phyloP scores from a whole-genome alignment of 2,329 filamentous ascomycete genomes.

The Leptographium radiaticola region DNA sequence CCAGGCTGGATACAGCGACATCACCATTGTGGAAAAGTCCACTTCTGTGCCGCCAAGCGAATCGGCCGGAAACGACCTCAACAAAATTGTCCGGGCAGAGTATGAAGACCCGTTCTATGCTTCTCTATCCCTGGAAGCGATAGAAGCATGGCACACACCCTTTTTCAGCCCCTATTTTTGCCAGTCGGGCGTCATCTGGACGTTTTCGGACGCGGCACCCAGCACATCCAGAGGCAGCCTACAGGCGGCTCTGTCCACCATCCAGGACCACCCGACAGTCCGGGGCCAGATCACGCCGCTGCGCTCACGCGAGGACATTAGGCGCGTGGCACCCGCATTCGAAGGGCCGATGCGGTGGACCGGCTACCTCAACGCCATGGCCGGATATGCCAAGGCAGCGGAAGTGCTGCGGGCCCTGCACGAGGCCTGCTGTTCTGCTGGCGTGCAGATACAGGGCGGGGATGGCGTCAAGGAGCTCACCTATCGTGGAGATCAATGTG shows the following conservation, averaged over 20 bases:
- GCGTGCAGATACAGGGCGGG: conserved; percentile 24
- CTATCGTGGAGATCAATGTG: conserved; percentile 17
- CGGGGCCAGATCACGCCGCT: neutral
- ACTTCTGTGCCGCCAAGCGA: conserved; percentile 13
- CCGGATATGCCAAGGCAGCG: conserved; percentile 42
- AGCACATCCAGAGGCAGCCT: conserved; percentile 34
- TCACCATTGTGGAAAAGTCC: conserved; percentile 34
- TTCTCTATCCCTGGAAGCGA: conserved; percentile 38
- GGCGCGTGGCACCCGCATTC: conserved; percentile 33
- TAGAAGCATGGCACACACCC: conserved; percentile 35
- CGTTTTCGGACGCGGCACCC: conserved; percentile 32
- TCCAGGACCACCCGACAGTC: conserved; percentile 25
- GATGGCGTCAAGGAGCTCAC: conserved; percentile 18
- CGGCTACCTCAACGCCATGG: conserved; percentile 44
- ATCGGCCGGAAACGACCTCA: conserved; percentile 37
- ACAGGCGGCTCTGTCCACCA: conserved; percentile 25
- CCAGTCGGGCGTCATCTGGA: conserved; percentile 32
- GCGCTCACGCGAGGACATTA: conserved; percentile 27
- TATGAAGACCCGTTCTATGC: conserved; percentile 46
- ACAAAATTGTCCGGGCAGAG: conserved; percentile 47
- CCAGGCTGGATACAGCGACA: conserved; percentile 28
- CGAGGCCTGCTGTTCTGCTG: conserved; percentile 21
- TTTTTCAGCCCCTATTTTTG: conserved; percentile 39
- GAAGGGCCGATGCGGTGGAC: conserved; percentile 35
- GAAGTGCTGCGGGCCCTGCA: conserved; percentile 36